A percentile compares a stretch with the other conserved stretches of the same genome.
These are phyloP conservation scores for Tilletia setariae DNA, from an alignment of 1,284 basidiomycete genomes.

Conservation along the genomic window DNA sequence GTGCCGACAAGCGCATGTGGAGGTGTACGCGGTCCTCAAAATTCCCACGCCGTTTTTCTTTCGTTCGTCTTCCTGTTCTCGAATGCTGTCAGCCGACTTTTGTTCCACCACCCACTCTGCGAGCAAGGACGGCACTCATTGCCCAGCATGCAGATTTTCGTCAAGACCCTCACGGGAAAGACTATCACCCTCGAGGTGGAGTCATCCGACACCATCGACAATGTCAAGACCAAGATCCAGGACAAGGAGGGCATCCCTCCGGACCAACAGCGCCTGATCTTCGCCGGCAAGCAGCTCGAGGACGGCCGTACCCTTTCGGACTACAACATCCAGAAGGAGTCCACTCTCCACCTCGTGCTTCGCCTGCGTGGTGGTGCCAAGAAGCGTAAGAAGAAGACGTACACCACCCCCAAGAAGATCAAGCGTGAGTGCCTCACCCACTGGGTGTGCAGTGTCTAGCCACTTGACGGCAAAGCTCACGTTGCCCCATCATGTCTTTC, in stretches of 20 bases:
- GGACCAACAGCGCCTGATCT: conserved; percentile 96
- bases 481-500: not conserved
- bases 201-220: conserved; percentile 55
- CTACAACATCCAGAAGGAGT: conserved; percentile 77
- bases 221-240: conserved; percentile 58
- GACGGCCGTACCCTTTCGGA: conserved; percentile 58
- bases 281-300: conserved; percentile 91
- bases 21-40: not conserved
- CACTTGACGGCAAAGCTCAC: not conserved
- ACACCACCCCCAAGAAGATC: conserved; percentile 98
- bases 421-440: conserved; percentile 62
- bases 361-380: conserved; percentile 89
- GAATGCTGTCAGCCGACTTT: not conserved
- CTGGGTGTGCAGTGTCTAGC: not conserved
- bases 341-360: conserved; percentile 50
- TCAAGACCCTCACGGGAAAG: conserved; percentile 55
- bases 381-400: conserved; percentile 99
- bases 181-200: conserved; percentile 57
- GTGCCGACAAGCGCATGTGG: conserved; percentile 1
- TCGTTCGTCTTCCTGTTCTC: not conserved
- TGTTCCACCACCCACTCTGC: not conserved
- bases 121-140: conserved; percentile 32
- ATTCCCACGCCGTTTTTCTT: conserved; percentile 13
- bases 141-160: conserved; percentile 48
- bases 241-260: conserved; percentile 74